Conservation (phyloP, 495 filamentous ascomycete genomes). For the Neurospora tetrasperma region DNA sequence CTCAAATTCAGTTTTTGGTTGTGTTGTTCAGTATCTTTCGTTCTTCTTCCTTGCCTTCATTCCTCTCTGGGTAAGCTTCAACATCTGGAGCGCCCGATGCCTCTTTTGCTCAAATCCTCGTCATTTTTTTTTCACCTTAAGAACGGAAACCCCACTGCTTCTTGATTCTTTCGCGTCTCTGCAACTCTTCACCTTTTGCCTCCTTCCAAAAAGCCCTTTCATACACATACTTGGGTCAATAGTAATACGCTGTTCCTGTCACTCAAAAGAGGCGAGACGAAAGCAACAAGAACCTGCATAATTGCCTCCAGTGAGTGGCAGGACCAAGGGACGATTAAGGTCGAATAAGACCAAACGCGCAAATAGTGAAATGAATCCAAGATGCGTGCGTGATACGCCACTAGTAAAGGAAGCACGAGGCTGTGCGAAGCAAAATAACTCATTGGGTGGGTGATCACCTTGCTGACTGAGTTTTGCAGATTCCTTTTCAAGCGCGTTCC, state of each 20-base stretch:
- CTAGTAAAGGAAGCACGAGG: background rate
- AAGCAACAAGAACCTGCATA: background rate
- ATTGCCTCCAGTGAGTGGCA: background rate
- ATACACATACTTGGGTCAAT: background rate
- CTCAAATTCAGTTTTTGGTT: background rate
- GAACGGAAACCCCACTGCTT: background rate
- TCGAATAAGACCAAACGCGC: background rate
- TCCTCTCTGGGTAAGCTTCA: background rate
- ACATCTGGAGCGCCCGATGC: background rate
- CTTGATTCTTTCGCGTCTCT: background rate
- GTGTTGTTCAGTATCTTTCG: background rate
- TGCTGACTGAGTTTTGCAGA: background rate
- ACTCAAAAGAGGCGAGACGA: background rate
- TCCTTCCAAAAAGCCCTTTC: background rate
- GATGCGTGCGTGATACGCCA: background rate
- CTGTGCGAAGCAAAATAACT: background rate
- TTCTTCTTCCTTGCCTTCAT: background rate
- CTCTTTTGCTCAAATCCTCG: background rate
- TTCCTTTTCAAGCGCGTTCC: background rate
- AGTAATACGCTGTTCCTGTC: background rate
- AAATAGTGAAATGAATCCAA: background rate
- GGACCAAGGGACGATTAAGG: background rate
- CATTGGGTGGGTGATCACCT: background rate
- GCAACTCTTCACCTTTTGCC: background rate
- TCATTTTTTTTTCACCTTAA: background rate